Percentiles rank a stretch among this genome's conserved stretches.
phyloP scores from a whole-genome alignment of 1,284 basidiomycete species.

The Taiwanofungus camphoratus region DNA sequence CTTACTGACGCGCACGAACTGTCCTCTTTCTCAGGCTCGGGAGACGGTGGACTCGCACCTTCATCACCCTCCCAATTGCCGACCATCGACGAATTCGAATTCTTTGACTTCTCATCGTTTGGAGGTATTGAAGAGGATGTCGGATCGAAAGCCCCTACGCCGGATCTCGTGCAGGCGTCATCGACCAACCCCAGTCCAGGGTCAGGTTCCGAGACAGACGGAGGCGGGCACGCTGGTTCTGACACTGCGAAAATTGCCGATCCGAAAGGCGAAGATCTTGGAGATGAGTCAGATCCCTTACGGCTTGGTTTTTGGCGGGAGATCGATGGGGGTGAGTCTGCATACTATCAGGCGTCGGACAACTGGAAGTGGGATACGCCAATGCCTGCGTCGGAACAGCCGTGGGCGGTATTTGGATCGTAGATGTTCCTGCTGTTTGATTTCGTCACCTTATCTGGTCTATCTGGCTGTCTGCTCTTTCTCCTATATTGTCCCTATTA shows the following conservation, averaged over 20 bases:
- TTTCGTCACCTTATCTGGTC: slow-evolving; percentile 9
- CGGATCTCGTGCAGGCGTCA: slow-evolving; percentile 61
- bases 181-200: slow-evolving; percentile 74
- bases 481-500: slow-evolving; percentile 18
- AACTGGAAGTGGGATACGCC: slow-evolving; percentile 70
- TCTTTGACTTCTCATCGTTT: slow-evolving; percentile 65
- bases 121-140: slow-evolving; percentile 47
- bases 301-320: slow-evolving; percentile 59
- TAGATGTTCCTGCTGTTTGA: slow-evolving; percentile 6
- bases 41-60: slow-evolving; percentile 3
- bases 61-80: slow-evolving; percentile 5
- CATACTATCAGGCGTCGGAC: slow-evolving; percentile 52
- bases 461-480: slow-evolving; percentile 11
- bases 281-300: slow-evolving; percentile 40
- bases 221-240: slow-evolving; percentile 29
- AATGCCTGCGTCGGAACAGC: slow-evolving; percentile 58
- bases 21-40: slow-evolving; percentile 8
- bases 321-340: slow-evolving; percentile 69
- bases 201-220: slow-evolving; percentile 54
- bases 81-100: slow-evolving; percentile 30
- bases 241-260: slow-evolving; percentile 27
- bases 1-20: slow-evolving; percentile 26
- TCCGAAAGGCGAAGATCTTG: slow-evolving; percentile 18
- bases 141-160: slow-evolving; percentile 57
- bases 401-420: slow-evolving; percentile 61